Percentiles rank a stretch among this genome's conserved stretches.
phyloP scores from a whole-genome alignment of 306 rosid genomes.

The Lupinus albus region DNA sequence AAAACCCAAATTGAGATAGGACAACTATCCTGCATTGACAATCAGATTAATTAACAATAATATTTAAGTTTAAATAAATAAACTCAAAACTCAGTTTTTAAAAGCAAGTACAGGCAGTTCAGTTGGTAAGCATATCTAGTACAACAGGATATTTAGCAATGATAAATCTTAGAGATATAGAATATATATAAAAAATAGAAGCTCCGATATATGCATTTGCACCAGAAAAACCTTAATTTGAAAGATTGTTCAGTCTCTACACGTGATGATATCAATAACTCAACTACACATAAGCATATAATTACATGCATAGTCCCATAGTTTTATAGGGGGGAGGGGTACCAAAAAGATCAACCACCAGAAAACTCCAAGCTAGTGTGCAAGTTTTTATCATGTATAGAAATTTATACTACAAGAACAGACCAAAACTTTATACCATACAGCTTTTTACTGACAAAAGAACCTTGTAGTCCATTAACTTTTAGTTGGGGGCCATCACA shows the following conservation, averaged over 20 bases:
- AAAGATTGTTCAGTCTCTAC: slow-evolving; percentile 26
- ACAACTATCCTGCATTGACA: slow-evolving; percentile 44
- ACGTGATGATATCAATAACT: slow-evolving; percentile 31
- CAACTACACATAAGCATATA: background rate
- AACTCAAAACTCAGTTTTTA: background rate
- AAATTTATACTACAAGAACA: slow-evolving; percentile 18
- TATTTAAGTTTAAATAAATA: background rate
- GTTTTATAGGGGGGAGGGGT: background rate
- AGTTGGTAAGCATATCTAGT: slow-evolving; percentile 14
- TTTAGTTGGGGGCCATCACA: background rate
- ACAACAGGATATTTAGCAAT: slow-evolving; percentile 19
- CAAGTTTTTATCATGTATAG: slow-evolving; percentile 6
- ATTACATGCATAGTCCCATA: slow-evolving; percentile 3
- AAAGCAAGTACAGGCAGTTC: slow-evolving; percentile 26
- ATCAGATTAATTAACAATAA: slow-evolving; percentile 24
- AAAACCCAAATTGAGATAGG: slow-evolving; percentile 34
- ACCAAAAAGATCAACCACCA: slow-evolving; percentile 25
- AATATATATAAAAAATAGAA: slow-evolving; percentile 1
- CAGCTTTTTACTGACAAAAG: slow-evolving; percentile 6
- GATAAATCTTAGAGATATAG: slow-evolving; percentile 16
- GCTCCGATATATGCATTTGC: slow-evolving; percentile 14
- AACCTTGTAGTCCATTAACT: background rate
- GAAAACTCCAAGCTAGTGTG: background rate
- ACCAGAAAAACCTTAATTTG: slow-evolving; percentile 24
- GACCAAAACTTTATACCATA: background rate